These are phyloP conservation scores for Vinca minor DNA, from an alignment of 257 asterid species.

Conservation along the genomic window DNA sequence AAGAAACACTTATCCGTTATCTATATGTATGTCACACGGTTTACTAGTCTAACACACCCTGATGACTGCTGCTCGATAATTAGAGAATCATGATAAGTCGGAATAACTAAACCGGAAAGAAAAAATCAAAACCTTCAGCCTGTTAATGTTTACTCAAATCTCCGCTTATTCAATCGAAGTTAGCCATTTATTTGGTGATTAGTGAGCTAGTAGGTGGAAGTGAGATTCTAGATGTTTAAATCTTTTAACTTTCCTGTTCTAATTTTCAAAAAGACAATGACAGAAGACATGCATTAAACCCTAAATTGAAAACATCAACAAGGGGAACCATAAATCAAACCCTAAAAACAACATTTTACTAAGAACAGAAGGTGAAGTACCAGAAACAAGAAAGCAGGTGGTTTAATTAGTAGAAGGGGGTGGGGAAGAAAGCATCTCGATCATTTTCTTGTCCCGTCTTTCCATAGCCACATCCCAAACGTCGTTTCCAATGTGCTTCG, in stretches of 20 bases:
- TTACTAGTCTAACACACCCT: background rate
- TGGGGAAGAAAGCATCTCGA: slow-evolving; percentile 50
- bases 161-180: background rate
- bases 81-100: background rate
- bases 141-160: background rate
- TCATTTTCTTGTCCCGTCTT: slow-evolving; percentile 78
- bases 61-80: background rate
- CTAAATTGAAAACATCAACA: background rate
- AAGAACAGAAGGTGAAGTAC: slow-evolving; percentile 1
- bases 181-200: background rate
- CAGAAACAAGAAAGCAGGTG: background rate
- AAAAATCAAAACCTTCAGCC: background rate
- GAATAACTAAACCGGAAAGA: background rate
- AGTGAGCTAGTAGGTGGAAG: background rate
- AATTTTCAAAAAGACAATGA: background rate
- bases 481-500: slow-evolving; percentile 88
- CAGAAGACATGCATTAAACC: background rate
- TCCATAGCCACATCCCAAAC: slow-evolving; percentile 84
- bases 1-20: background rate
- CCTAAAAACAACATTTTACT: background rate
- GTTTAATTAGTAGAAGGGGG: slow-evolving; percentile 30
- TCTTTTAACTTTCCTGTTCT: background rate
- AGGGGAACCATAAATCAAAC: background rate
- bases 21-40: background rate
- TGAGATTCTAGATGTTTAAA: background rate